phyloP scores from a whole-genome alignment of 1,139 yeast species.

The Meyerozyma carpophila region DNA sequence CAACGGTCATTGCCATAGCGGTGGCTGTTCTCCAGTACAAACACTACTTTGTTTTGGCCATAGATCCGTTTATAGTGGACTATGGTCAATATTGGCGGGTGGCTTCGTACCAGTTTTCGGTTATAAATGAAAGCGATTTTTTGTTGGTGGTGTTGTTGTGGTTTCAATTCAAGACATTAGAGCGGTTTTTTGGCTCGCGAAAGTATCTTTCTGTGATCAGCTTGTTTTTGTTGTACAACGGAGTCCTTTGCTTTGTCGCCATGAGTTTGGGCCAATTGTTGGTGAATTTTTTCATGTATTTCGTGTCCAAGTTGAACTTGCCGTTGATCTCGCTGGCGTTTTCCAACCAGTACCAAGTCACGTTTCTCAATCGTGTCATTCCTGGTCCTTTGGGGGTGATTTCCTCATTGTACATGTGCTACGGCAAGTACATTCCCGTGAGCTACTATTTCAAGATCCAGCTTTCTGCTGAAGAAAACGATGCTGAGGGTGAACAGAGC shows the following conservation, averaged over 20 bases:
- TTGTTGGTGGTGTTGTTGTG: slow-evolving; percentile 46
- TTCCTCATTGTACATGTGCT: slow-evolving; percentile 55
- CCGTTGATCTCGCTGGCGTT: slow-evolving; percentile 1
- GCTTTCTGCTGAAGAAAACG: slow-evolving; percentile 12
- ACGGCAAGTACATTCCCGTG: slow-evolving; percentile 53
- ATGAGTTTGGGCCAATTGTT: slow-evolving; percentile 36
- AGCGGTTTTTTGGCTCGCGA: slow-evolving; percentile 59
- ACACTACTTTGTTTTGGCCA: slow-evolving; percentile 45
- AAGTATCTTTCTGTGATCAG: slow-evolving; percentile 42
- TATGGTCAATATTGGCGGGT: slow-evolving; percentile 71
- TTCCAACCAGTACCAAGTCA: slow-evolving; percentile 15
- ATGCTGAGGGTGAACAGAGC: neutral
- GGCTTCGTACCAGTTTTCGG: slow-evolving; percentile 49
- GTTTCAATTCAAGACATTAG: slow-evolving; percentile 59
- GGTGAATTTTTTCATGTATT: slow-evolving; percentile 25
- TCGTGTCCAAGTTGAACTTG: slow-evolving; percentile 7
- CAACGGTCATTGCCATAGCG: slow-evolving; percentile 43
- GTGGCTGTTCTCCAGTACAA: slow-evolving; percentile 55
- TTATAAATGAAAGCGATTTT: slow-evolving; percentile 63
- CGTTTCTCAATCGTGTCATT: slow-evolving; percentile 30
- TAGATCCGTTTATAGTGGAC: slow-evolving; percentile 54
- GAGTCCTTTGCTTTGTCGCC: slow-evolving; percentile 24
- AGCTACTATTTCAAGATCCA: slow-evolving; percentile 53
- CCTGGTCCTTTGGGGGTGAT: slow-evolving; percentile 65
- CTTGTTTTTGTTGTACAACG: slow-evolving; percentile 31